Evolutionary conservation across 2,329 filamentous ascomycete species (phyloP), one percentile per base, ranked within the genome.

Genomic region (Curvularia verruculosa): DNA sequence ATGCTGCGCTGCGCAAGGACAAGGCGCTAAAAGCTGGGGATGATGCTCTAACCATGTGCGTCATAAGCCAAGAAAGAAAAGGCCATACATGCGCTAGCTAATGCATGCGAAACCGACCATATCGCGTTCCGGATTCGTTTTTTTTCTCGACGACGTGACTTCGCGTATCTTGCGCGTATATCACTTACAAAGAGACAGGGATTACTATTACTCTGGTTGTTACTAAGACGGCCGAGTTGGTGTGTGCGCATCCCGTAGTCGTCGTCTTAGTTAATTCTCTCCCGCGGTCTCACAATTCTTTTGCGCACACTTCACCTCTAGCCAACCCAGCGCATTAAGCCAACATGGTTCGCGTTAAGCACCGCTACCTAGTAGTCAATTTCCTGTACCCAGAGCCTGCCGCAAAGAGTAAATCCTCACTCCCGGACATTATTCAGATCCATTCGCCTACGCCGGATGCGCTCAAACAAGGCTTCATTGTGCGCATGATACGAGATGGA

Each of bases 291-390:
- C 46, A 26, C n/a, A n/a, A 15, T 28, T 24, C 28, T 29, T 47
- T 23, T 50, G 9, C 36, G 4, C n/a, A 19, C 18, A n/a, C 23
- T 44, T 39, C 45, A 40, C 50, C 43, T 15, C 40, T 13, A 41
- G 3, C 10, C 24, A 21, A n/a, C 24, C 21, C 46, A 39, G n/a
- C 46, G 46, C n/a, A 48, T 49, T 26, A 34, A 31, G 47, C 15
- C 48, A 51, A 9, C 40, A 97, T 99, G 95, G 95, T 99, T 58
- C 91, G 95, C 73, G 86, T 98, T 66, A 99, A 99, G 79, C 90
- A 96, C 77, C 89, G 95, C 69, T 99, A 99, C 76, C 85, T 99
- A 18, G 87, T 98, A n/a, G 86, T 98, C 60, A 91, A 96, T 74
- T 92, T 98, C 64, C 83, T 98, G 45, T 97, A 97, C 70, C 92